phyloP scores from a whole-genome alignment of 2,329 filamentous ascomycete species.

The Mycosphaerella arachidis region DNA sequence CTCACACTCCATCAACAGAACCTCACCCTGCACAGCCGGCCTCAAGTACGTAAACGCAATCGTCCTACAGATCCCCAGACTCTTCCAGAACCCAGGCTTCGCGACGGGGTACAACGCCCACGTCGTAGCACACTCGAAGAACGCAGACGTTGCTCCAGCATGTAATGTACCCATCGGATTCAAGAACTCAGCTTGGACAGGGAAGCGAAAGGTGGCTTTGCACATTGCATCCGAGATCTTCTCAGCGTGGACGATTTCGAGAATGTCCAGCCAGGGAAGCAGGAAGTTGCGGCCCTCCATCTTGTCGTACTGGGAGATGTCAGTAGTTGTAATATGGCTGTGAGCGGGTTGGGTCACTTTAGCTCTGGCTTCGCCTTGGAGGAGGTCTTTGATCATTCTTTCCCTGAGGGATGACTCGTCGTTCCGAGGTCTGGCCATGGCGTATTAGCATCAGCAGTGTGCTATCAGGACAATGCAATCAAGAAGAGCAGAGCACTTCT shows the following conservation, averaged over 20 bases:
- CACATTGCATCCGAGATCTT: slow-evolving; percentile 11
- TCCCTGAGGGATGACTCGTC: slow-evolving; percentile 1
- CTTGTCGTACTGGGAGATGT: slow-evolving; percentile 13
- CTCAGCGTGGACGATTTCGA: slow-evolving; percentile 9
- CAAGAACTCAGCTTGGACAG: slow-evolving; percentile 20
- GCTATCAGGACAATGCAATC: neutral
- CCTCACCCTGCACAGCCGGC: slow-evolving; percentile 20
- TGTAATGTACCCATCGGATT: slow-evolving; percentile 22
- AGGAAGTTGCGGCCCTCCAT: slow-evolving; percentile 16
- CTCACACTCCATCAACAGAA: slow-evolving; percentile 23
- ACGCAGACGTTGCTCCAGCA: slow-evolving; percentile 19
- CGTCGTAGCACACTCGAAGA: slow-evolving; percentile 22
- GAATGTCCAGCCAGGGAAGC: slow-evolving; percentile 18
- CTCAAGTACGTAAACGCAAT: slow-evolving; percentile 21
- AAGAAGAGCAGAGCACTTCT: neutral
- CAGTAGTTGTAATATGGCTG: neutral
- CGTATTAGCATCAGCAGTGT: neutral
- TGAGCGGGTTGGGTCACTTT: slow-evolving; percentile 1
- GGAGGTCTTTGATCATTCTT: slow-evolving; percentile 14
- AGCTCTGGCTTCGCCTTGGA: slow-evolving; percentile 10
- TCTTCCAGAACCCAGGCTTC: slow-evolving; percentile 18
- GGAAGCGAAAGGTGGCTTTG: slow-evolving; percentile 17
- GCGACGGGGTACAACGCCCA: slow-evolving; percentile 17
- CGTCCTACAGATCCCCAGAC: slow-evolving; percentile 16
- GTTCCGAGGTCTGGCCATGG: neutral